Base-by-base conservation (phyloP, 106 monocot species). In the Dendrobium huoshanense region DNA sequence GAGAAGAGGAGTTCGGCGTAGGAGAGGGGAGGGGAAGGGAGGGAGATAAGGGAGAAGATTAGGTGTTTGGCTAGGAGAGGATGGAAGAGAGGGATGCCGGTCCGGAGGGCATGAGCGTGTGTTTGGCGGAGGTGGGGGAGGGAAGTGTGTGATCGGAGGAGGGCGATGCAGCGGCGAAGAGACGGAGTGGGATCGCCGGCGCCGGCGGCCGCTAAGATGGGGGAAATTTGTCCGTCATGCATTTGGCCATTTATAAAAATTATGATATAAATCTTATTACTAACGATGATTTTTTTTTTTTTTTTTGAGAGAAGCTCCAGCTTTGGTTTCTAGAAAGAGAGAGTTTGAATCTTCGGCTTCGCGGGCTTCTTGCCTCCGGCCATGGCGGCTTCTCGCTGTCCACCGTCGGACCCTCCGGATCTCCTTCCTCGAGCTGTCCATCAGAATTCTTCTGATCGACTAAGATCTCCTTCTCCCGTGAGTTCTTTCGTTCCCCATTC, bases 31-130 rank as follows among this genome's bases (percentile, higher is more conserved):
- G 78, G 40, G 78, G 85, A 19, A 42, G 79, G 43, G 82, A 88
- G 77, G 59, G 88, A 82, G 80, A 80, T 20, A 75, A 90, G 83
- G 51, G 89, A 58, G 91, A 93, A 88, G 83, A 96, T 77, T 77
- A 91, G 88, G 81, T 96, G 96, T 55, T 91, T 93, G 87, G 82
- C 83, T 65, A 96, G 77, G 43, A 65, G 67, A 8, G 85, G 82
- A 81, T 91, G 78, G 45, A 74, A 79, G 78, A 78, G 33, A 27
- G 93, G 91, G 54, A 89, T 65, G 77, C 84, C 85, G 67, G 77
- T 41, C 70, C 91, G 86, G 75, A 96, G 41, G 29, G 93, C 61
- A 77, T 84, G 85, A 48, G 87, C 91, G 86, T 93, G 95, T 80
- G 91, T 84, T 61, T 91, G 88, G 59, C 87, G 88, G 56, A 89